Base-by-base conservation (phyloP, 352 stramenopile species). In the Phytopythium chamaehyphon region DNA sequence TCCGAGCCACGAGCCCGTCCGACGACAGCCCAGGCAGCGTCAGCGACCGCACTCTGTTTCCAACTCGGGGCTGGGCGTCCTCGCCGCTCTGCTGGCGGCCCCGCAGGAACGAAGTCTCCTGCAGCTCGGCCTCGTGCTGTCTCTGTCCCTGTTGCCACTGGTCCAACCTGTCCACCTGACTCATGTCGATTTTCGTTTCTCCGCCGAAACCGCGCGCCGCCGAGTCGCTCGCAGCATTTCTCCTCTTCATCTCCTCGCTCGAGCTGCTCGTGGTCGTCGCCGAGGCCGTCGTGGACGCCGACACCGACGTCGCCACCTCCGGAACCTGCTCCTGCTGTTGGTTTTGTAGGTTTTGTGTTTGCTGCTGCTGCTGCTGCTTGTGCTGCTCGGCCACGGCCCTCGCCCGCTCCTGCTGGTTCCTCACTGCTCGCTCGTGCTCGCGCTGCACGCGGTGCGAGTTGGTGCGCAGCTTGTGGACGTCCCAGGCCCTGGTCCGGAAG, bases 401-500 rank as follows among this genome's bases (percentile, higher is more conserved):
- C 39, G 40, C 28, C 7, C 47, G 49, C 18, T 62, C 38, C 24
- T 51, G 36, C 31, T 55, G 43, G 23, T 43, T 23, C n/a, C 42
- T 61, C 42, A 69, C 28, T 12, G 68, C 36, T 6, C 54, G 55
- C 43, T 77, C 64, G 33, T 86, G 67, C 46, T 84, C 69, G 57
- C 86, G 86, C 54, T 88, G 76, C 26, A 86, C 45, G 28, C 80
- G 80, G 46, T 90, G 80, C 40, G 75, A 88, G 54, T 86, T 90
- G 23, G 80, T 90, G 40, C 80, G 80, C 45, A 87, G 75, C 61
- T 90, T 90, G 63, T 90, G 80, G 36, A 90, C 80, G 45, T 90
- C 80, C 80, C 80, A 90, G 26, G 80, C 80, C 22, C 80, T 68
- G 44, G 75, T 87, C 44, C 80, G 80, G 55, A 90, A 90, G 45